Conservation (phyloP, 306 rosid genomes). For the Malus orientalis region DNA sequence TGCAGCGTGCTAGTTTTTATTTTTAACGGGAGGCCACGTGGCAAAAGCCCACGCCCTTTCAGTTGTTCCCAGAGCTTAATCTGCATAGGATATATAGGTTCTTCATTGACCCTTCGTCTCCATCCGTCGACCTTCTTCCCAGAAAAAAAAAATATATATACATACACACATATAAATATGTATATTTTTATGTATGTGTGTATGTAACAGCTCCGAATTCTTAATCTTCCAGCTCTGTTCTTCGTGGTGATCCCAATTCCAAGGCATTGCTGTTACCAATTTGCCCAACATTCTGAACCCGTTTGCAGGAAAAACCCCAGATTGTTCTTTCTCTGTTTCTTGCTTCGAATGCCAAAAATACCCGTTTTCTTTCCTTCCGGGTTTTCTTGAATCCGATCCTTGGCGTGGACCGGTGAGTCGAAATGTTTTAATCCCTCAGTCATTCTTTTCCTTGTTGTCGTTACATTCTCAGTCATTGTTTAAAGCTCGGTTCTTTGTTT, state of each 20-base stretch:
- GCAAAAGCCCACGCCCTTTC: neutral
- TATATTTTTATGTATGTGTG: neutral
- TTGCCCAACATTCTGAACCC: neutral
- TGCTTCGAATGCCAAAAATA: neutral
- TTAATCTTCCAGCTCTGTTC: neutral
- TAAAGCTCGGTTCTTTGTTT: neutral
- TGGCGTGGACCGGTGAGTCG: constrained; percentile 23
- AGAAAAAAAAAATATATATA: no score
- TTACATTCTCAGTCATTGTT: no score
- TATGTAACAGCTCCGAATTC: neutral
- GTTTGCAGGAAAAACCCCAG: neutral
- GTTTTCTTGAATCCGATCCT: constrained; percentile 42
- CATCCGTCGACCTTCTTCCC: neutral
- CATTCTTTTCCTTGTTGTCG: constrained; percentile 4
- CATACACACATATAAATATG: neutral
- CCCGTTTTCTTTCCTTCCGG: constrained; percentile 28
- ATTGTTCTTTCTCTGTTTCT: constrained; percentile 11
- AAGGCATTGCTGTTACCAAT: neutral
- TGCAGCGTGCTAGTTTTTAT: neutral
- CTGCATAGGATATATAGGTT: constrained; percentile 18
- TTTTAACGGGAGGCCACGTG: constrained; percentile 20
- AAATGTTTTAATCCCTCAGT: neutral
- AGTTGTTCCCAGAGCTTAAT: neutral
- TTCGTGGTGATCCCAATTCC: neutral
- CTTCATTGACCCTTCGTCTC: constrained; percentile 15